These are phyloP conservation scores for Hypoxylon trugodes DNA, from an alignment of 495 filamentous ascomycete species.

Conservation along the genomic window DNA sequence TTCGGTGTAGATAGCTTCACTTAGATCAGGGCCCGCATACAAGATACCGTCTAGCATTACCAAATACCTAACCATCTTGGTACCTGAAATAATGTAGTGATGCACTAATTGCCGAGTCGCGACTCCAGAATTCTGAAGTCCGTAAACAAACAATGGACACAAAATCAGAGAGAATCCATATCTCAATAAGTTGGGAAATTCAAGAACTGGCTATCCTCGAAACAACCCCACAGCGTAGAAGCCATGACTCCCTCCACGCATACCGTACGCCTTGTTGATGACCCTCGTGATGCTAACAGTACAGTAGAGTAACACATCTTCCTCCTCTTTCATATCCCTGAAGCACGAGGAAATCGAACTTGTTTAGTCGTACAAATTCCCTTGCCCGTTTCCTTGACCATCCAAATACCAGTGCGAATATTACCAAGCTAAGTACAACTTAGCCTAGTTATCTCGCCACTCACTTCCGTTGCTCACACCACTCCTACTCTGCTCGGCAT, in stretches of 20 bases:
- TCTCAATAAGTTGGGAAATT: neutral
- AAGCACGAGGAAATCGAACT: neutral
- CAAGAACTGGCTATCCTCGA: too few relatives aligned
- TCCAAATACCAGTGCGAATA: neutral
- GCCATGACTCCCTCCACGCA: slow-evolving; percentile 24
- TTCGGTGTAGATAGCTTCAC: neutral
- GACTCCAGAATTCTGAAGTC: too few relatives aligned
- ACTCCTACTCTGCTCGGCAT: slow-evolving; percentile 27
- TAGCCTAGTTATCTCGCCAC: slow-evolving; percentile 50
- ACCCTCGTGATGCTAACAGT: slow-evolving; percentile 13
- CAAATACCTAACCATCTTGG: too few relatives aligned
- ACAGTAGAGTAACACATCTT: slow-evolving; percentile 12
- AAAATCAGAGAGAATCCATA: too few relatives aligned
- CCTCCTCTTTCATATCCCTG: neutral
- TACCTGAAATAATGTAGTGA: too few relatives aligned
- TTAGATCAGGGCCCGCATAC: neutral
- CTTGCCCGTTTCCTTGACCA: neutral
- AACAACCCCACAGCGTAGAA: slow-evolving; percentile 1
- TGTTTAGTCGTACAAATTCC: neutral
- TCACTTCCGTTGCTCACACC: slow-evolving; percentile 51
- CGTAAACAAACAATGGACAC: too few relatives aligned
- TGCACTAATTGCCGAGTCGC: too few relatives aligned
- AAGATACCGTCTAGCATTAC: neutral
- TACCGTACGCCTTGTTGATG: slow-evolving; percentile 17
- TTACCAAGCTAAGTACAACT: too few relatives aligned